Evolutionary conservation across 176 grass and related monocot species (phyloP).

Genomic region (Puccinellia tenuiflora): DNA sequence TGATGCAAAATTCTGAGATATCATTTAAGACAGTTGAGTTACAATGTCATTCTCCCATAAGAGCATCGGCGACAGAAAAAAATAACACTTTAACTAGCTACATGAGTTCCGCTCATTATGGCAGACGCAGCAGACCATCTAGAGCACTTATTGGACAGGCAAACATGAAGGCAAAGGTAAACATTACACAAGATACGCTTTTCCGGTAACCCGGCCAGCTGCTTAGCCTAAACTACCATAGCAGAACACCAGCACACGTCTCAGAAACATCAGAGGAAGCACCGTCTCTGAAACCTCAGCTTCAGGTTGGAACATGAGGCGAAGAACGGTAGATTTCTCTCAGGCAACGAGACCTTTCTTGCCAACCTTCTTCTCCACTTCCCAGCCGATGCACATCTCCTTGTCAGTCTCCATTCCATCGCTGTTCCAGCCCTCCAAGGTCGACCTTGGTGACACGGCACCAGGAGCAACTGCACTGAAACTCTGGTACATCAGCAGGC

Average conservation of each 20-base stretch:
- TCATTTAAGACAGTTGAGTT: neutral
- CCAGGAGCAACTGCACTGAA: conserved; percentile 41
- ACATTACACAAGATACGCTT: neutral
- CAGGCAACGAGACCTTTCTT: conserved; percentile 22
- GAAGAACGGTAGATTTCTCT: neutral
- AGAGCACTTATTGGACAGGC: conserved; percentile 45
- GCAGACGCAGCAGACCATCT: conserved; percentile 74
- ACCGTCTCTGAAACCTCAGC: conserved; percentile 10
- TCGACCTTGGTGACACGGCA: conserved; percentile 44
- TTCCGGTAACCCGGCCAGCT: conserved; percentile 41
- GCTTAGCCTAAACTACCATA: conserved; percentile 42
- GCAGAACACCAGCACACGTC: conserved; percentile 3
- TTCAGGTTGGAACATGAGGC: conserved; percentile 26
- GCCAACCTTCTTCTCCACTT: neutral
- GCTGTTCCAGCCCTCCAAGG: conserved; percentile 49
- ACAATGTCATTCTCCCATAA: conserved; percentile 29
- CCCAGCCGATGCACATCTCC: conserved; percentile 1
- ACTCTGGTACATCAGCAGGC: conserved; percentile 73
- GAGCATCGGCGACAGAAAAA: conserved; percentile 23
- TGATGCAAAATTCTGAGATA: neutral
- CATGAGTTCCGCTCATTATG: conserved; percentile 43
- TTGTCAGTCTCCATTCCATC: conserved; percentile 15
- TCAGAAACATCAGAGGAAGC: conserved; percentile 22
- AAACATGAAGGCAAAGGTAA: conserved; percentile 9
- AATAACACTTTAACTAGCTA: neutral